Conservation (phyloP, 768 basidiomycete species). For the Mycena crocata region DNA sequence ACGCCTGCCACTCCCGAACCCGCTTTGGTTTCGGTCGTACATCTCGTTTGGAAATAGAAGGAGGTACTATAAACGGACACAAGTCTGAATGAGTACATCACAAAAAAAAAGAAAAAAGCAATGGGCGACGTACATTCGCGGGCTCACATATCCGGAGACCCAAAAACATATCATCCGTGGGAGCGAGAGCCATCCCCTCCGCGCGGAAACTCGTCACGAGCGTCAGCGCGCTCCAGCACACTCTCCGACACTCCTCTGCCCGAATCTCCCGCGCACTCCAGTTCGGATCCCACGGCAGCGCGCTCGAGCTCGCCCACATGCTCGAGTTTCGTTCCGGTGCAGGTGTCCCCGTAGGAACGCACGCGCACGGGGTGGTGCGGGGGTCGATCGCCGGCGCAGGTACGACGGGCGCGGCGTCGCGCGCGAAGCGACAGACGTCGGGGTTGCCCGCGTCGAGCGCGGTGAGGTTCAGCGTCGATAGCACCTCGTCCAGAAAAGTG, state of each 20-base stretch:
- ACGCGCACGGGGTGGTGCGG: conserved; percentile 46
- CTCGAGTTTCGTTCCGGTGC: conserved; percentile 39
- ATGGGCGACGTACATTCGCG: conserved; percentile 52
- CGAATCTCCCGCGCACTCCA: conserved; percentile 55
- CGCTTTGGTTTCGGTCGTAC: conserved; percentile 36
- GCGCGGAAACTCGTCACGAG: conserved; percentile 44
- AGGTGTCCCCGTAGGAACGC: conserved; percentile 42
- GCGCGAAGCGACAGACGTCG: conserved; percentile 52
- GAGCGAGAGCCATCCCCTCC: conserved; percentile 53
- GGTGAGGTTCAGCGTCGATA: conserved; percentile 55
- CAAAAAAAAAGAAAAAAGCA: conserved; percentile 29
- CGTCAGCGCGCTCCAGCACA: conserved; percentile 64
- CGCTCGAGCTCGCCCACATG: conserved; percentile 51
- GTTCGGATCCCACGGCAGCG: conserved; percentile 57
- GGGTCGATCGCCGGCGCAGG: not conserved
- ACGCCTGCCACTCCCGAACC: conserved; percentile 18
- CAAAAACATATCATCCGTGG: conserved; percentile 54
- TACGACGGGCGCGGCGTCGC: conserved; percentile 42
- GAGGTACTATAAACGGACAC: conserved; percentile 39
- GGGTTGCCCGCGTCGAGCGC: conserved; percentile 56
- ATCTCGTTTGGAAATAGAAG: conserved; percentile 66
- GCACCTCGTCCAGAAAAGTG: conserved; percentile 58
- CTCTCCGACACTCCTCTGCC: conserved; percentile 61
- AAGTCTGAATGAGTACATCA: not conserved
- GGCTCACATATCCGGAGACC: conserved; percentile 42